Percentiles rank a stretch among this genome's conserved stretches.
These are phyloP conservation scores for Amborella trichopoda DNA, from an alignment of 164 flowering plant genomes.

Conservation along the genomic window DNA sequence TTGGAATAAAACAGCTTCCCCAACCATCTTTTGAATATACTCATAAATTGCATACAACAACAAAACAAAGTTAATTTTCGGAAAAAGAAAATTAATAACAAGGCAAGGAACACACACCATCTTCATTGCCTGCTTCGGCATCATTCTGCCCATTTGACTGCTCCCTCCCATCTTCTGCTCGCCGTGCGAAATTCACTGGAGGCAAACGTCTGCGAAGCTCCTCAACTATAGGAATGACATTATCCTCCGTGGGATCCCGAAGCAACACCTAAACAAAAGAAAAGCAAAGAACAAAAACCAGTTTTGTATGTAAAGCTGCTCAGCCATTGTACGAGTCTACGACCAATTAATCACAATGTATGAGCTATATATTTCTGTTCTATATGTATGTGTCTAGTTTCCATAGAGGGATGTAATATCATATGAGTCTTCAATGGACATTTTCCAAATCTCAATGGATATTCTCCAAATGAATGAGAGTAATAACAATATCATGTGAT, in stretches of 20 bases:
- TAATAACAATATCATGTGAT: no score
- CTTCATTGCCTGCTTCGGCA: constrained; percentile 52
- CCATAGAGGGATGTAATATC: no score
- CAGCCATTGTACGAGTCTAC: no score
- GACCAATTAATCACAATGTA: not conserved
- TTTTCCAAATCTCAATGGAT: no score
- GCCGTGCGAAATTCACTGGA: constrained; percentile 20
- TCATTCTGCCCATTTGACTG: constrained; percentile 34
- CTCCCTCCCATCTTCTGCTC: constrained; percentile 44
- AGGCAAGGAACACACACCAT: constrained; percentile 27
- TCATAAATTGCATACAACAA: no score
- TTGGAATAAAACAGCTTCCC: no score
- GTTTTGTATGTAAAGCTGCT: no score
- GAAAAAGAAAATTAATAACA: not conserved
- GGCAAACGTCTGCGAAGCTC: constrained; percentile 79
- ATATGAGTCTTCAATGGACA: no score
- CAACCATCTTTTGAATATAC: no score
- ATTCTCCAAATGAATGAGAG: no score
- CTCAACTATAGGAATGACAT: constrained; percentile 76
- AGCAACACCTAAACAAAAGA: constrained; percentile 53
- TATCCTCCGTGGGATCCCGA: constrained; percentile 79
- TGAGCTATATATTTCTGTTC: no score
- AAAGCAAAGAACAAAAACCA: constrained; percentile 3
- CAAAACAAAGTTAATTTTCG: not conserved
- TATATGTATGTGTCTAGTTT: no score